phyloP scores from a whole-genome alignment of 1,139 yeast species.

The Sugiyamaella novakii region DNA sequence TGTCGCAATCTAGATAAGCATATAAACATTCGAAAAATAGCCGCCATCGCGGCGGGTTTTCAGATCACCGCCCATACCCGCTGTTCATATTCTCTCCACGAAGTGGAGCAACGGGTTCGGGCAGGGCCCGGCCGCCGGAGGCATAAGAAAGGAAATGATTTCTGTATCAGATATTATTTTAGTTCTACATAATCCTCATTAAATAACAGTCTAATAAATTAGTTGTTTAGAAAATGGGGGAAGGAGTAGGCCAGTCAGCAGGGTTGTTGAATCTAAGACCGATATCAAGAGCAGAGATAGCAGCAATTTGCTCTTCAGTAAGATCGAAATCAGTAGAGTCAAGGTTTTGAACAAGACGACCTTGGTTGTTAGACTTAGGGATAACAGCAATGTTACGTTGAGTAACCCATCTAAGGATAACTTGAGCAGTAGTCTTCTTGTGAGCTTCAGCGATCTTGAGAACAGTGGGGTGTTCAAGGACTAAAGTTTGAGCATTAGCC shows the following conservation, averaged over 20 bases:
- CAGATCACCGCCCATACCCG: too few species aligned
- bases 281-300: constrained; percentile 56
- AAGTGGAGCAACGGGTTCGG: not conserved
- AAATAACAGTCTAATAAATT: not conserved
- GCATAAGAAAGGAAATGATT: not conserved
- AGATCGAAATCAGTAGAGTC: constrained; percentile 59
- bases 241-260: constrained; percentile 64
- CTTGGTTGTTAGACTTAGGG: constrained; percentile 65
- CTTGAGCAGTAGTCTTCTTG: constrained; percentile 59
- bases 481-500: constrained; percentile 56
- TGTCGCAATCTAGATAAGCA: too few species aligned
- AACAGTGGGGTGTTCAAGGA: constrained; percentile 55
- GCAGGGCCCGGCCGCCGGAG: not conserved
- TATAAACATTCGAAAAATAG: constrained; percentile 1
- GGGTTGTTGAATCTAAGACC: constrained; percentile 85
- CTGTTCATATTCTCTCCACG: too few species aligned
- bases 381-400: constrained; percentile 68
- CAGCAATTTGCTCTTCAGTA: constrained; percentile 49
- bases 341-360: constrained; percentile 59
- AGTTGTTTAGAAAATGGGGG: constrained; percentile 49
- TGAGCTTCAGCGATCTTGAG: constrained; percentile 54
- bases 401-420: constrained; percentile 70
- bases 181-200: constrained; percentile 16
- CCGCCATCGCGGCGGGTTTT: not conserved
- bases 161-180: constrained; percentile 6